Percentiles rank a stretch among this genome's conserved stretches.
phyloP scores from a whole-genome alignment of 2,329 filamentous ascomycete species.

The Fragosphaeria purpurea region DNA sequence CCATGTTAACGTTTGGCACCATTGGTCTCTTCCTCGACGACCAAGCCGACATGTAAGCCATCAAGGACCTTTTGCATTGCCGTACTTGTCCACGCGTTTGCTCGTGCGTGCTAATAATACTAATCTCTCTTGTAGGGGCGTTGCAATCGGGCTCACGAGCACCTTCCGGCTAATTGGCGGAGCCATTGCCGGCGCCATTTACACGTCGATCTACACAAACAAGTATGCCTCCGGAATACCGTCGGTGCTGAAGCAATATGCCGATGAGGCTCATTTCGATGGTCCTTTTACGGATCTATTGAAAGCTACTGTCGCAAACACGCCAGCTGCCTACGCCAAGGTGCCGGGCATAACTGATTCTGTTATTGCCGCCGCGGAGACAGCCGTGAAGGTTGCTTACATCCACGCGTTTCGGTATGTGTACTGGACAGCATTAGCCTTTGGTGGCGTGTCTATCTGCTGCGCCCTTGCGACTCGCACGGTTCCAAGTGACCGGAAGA shows the following conservation, averaged over 20 bases:
- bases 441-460: conserved; percentile 21
- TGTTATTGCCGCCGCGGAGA: conserved; percentile 19
- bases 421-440: conserved; percentile 26
- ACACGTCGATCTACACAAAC: conserved; percentile 22
- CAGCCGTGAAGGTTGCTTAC: conserved; percentile 22
- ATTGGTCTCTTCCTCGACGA: conserved; percentile 23
- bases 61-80: no score
- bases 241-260: conserved; percentile 9
- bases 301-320: conserved; percentile 19
- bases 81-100: no score
- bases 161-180: conserved; percentile 25
- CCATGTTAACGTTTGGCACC: conserved; percentile 22
- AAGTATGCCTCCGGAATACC: conserved; percentile 17
- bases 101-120: not conserved
- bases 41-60: conserved; percentile 21
- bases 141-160: conserved; percentile 23
- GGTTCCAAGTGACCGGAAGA: conserved; percentile 1
- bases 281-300: conserved; percentile 13
- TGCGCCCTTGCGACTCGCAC: conserved; percentile 2
- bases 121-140: conserved; percentile 12
- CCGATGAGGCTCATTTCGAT: conserved; percentile 11
- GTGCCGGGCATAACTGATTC: conserved; percentile 17
- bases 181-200: conserved; percentile 26
- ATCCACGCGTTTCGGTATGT: conserved; percentile 17
- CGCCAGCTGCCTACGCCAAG: conserved; percentile 19